Conservation (phyloP, 352 stramenopile species). For the Peronospora tabacina region DNA sequence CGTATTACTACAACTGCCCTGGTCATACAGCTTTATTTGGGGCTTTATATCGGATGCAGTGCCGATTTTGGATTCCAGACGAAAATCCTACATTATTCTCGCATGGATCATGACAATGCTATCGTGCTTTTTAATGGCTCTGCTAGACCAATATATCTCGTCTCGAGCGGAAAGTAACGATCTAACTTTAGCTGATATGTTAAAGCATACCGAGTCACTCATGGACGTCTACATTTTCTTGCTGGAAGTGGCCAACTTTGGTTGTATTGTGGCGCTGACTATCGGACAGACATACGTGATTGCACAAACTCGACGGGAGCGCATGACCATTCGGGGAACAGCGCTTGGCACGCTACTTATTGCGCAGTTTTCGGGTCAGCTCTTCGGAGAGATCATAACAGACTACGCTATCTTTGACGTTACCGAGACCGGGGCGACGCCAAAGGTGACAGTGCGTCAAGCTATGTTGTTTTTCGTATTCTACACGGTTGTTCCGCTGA, state of each 20-base stretch:
- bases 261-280: conserved; percentile 33
- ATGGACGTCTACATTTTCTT: conserved; percentile 33
- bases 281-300: conserved; percentile 41
- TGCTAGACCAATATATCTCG: conserved; percentile 29
- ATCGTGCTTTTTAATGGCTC: conserved; percentile 30
- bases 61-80: conserved; percentile 57
- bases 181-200: conserved; percentile 10
- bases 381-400: conserved; percentile 26
- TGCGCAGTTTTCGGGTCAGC: conserved; percentile 29
- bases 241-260: conserved; percentile 36
- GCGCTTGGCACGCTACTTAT: conserved; percentile 31
- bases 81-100: conserved; percentile 78
- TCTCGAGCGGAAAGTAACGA: conserved; percentile 20
- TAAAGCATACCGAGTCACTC: conserved; percentile 14
- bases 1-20: conserved; percentile 35
- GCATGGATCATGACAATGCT: conserved; percentile 37
- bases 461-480: conserved; percentile 31
- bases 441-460: conserved; percentile 26
- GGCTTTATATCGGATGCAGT: conserved; percentile 71
- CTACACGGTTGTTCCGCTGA: conserved; percentile 35
- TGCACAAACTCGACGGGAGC: conserved; percentile 31
- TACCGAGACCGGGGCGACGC: conserved; percentile 8
- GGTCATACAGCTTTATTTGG: conserved; percentile 67
- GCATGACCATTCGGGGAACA: conserved; percentile 24
- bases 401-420: conserved; percentile 31